phyloP scores from a whole-genome alignment of 148 eudicot genomes.

The Limonium bicolor region DNA sequence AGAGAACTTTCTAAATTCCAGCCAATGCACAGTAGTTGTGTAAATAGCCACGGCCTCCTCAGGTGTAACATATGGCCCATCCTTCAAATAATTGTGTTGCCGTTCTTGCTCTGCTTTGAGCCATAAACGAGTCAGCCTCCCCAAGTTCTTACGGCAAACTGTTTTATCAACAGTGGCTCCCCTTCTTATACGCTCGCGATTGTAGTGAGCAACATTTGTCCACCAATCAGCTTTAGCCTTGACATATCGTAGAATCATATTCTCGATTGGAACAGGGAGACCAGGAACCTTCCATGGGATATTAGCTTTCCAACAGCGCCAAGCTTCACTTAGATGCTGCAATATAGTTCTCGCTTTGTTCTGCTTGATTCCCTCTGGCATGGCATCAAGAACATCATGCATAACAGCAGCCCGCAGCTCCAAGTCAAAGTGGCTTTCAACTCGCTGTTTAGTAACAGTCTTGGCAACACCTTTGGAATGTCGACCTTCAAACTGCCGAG shows the following conservation, averaged over 20 bases:
- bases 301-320: slow-evolving; percentile 99
- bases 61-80: slow-evolving; percentile 98
- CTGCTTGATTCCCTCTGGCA: slow-evolving; percentile 99
- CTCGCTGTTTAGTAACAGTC: slow-evolving; percentile 98
- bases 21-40: slow-evolving; percentile 98
- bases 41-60: slow-evolving; percentile 99
- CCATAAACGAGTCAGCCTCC: slow-evolving; percentile 98
- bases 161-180: slow-evolving; percentile 99
- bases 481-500: slow-evolving; percentile 96
- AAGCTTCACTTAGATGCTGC: slow-evolving; percentile 99
- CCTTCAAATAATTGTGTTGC: slow-evolving; percentile 95
- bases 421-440: slow-evolving; percentile 97
- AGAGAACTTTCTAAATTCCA: slow-evolving; percentile 93
- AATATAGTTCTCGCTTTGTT: slow-evolving; percentile 94
- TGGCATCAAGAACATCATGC: slow-evolving; percentile 99
- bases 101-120: slow-evolving; percentile 99
- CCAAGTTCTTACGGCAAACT: slow-evolving; percentile 93
- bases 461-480: slow-evolving; percentile 99
- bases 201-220: slow-evolving; percentile 99
- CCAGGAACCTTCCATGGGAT: slow-evolving; percentile 99
- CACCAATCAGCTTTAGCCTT: slow-evolving; percentile 99
- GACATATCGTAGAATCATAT: slow-evolving; percentile 99
- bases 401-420: slow-evolving; percentile 99
- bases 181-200: slow-evolving; percentile 97
- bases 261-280: slow-evolving; percentile 94